phyloP scores from a whole-genome alignment of 2,329 filamentous ascomycete species.

The Grosmannia clavigera region DNA sequence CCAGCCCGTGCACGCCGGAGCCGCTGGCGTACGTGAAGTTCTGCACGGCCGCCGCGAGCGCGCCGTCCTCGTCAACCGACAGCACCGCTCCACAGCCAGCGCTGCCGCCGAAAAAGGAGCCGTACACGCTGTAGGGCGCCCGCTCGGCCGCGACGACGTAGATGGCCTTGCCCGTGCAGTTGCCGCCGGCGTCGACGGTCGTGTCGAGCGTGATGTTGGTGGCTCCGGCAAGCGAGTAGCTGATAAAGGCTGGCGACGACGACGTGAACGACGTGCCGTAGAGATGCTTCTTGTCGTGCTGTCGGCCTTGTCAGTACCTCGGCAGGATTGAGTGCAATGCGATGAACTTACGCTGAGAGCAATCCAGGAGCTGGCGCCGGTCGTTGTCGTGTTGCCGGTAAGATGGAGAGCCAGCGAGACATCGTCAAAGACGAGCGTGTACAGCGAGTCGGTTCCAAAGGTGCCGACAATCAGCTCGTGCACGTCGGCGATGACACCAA shows the following conservation, averaged over 20 bases:
- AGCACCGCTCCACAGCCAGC: slow-evolving; percentile 13
- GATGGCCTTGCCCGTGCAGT: slow-evolving; percentile 9
- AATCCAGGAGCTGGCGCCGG: background rate
- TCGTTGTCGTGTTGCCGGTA: background rate
- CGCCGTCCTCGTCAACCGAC: slow-evolving; percentile 6
- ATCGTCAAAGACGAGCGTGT: background rate
- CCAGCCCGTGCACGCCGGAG: slow-evolving; percentile 14
- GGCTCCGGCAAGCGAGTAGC: background rate
- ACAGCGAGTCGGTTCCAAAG: background rate
- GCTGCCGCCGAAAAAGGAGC: slow-evolving; percentile 9
- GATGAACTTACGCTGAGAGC: background rate
- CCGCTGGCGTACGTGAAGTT: slow-evolving; percentile 9
- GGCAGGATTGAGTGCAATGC: background rate
- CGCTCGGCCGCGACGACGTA: slow-evolving; percentile 7
- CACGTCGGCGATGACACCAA: background rate
- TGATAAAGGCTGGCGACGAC: slow-evolving; percentile 5
- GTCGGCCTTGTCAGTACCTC: too few species aligned
- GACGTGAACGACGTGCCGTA: slow-evolving; percentile 10
- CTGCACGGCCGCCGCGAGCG: slow-evolving; percentile 2
- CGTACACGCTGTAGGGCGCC: slow-evolving; percentile 10
- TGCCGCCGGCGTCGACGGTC: slow-evolving; percentile 3
- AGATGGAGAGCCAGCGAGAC: background rate
- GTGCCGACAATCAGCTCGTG: background rate
- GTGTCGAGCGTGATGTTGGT: background rate
- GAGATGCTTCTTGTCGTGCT: slow-evolving; percentile 12